Percentiles rank a stretch among this genome's conserved stretches.
These are phyloP conservation scores for Trichocomaceae sp. DNA, from an alignment of 2,329 filamentous ascomycete genomes.

Conservation along the genomic window DNA sequence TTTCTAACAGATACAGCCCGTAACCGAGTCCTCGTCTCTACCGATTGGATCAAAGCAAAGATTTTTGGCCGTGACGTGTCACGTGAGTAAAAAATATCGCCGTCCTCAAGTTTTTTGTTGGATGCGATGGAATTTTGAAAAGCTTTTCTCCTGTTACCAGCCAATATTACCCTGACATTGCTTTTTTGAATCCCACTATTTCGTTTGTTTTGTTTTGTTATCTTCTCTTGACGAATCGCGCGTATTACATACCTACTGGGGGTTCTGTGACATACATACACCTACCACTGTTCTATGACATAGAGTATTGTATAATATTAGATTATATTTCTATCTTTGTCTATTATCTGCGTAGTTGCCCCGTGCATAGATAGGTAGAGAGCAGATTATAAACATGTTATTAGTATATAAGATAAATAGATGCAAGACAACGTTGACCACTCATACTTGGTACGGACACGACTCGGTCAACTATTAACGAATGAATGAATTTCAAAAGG, in stretches of 20 bases:
- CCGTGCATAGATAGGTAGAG: no score
- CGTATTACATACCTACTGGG: background rate
- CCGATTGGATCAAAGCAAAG: conserved; percentile 97
- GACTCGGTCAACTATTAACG: background rate
- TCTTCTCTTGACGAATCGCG: background rate
- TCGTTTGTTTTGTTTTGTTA: background rate
- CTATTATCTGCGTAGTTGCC: background rate
- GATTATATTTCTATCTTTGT: background rate
- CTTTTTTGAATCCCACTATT: background rate
- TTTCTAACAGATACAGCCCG: conserved; percentile 53
- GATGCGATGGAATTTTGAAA: background rate
- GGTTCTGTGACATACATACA: no score
- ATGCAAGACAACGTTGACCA: background rate
- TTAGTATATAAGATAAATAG: background rate
- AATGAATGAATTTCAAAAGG: background rate
- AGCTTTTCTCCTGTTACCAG: background rate
- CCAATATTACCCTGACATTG: background rate
- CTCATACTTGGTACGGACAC: background rate
- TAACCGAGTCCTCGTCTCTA: conserved; percentile 83
- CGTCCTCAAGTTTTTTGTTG: background rate
- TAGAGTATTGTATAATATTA: background rate
- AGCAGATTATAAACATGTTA: background rate
- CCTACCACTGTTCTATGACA: background rate
- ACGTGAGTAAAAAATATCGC: conserved; percentile 35
- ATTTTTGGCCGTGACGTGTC: conserved; percentile 87